Evolutionary conservation across 139 green algal genomes (phyloP).

Genomic region (Edaphochlamys debaryana): DNA sequence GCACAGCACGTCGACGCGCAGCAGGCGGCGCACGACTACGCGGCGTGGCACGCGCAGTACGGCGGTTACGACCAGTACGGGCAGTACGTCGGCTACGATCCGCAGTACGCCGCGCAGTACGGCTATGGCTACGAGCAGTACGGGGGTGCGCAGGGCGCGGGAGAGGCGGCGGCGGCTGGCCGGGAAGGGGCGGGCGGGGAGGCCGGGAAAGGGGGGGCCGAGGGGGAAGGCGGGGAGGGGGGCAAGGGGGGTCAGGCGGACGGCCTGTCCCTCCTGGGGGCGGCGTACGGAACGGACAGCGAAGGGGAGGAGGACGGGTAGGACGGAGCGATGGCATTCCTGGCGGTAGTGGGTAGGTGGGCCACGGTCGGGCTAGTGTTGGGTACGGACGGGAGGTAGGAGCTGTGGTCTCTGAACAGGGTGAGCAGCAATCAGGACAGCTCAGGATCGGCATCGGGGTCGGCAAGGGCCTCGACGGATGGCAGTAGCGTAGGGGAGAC

Average conservation of each 20-base stretch:
- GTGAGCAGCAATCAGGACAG: no score
- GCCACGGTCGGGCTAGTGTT: no score
- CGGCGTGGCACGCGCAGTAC: neutral
- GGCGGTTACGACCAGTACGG: no score
- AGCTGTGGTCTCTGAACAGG: no score
- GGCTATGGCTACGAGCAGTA: constrained; percentile 2
- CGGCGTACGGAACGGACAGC: constrained; percentile 17
- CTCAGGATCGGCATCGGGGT: no score
- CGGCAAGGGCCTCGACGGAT: no score
- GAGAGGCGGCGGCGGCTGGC: neutral
- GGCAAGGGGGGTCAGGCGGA: neutral
- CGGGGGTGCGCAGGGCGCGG: neutral
- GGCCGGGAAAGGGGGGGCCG: neutral
- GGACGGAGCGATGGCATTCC: no score
- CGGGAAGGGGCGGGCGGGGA: neutral
- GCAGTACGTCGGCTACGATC: no score
- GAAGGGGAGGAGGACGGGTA: neutral
- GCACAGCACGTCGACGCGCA: neutral
- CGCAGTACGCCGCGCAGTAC: neutral
- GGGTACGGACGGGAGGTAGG: no score
- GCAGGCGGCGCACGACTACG: neutral
- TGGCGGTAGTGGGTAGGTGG: no score
- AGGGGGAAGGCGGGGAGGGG: no score
- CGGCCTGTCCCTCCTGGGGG: constrained; percentile 9
- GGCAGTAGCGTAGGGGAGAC: no score